Conservation (phyloP, 768 basidiomycete genomes). For the Lentinula lateritia region DNA sequence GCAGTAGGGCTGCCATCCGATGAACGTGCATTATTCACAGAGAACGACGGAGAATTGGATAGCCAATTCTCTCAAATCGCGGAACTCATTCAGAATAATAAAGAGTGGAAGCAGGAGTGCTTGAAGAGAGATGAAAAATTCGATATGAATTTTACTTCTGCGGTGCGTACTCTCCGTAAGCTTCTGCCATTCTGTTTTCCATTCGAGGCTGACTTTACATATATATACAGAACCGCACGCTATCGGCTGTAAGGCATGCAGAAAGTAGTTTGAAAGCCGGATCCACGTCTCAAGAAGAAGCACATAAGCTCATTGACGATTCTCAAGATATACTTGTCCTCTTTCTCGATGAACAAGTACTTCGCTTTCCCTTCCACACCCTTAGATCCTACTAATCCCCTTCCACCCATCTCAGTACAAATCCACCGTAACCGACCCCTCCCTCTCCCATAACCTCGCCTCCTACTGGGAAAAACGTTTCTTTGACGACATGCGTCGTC, state of each 20-base stretch:
- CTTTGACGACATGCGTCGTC: constrained; percentile 88
- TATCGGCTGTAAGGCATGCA: constrained; percentile 49
- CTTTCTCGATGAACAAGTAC: constrained; percentile 70
- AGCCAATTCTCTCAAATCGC: constrained; percentile 50
- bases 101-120: constrained; percentile 64
- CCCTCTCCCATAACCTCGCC: constrained; percentile 76
- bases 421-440: constrained; percentile 78
- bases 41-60: constrained; percentile 41
- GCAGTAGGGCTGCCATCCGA: constrained; percentile 53
- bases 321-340: constrained; percentile 74
- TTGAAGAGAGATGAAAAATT: constrained; percentile 87
- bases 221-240: constrained; percentile 38
- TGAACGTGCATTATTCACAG: constrained; percentile 30
- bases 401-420: constrained; percentile 48
- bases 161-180: constrained; percentile 43
- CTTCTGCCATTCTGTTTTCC: background rate
- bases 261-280: constrained; percentile 35
- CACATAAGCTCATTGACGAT: constrained; percentile 59
- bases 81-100: constrained; percentile 39
- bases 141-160: constrained; percentile 76
- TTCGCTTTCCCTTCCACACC: constrained; percentile 13
- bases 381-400: background rate
- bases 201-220: constrained; percentile 6
- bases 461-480: constrained; percentile 87
- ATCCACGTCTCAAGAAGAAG: constrained; percentile 34